Conservation (phyloP, 768 basidiomycete species). For the Ramaria sp. region DNA sequence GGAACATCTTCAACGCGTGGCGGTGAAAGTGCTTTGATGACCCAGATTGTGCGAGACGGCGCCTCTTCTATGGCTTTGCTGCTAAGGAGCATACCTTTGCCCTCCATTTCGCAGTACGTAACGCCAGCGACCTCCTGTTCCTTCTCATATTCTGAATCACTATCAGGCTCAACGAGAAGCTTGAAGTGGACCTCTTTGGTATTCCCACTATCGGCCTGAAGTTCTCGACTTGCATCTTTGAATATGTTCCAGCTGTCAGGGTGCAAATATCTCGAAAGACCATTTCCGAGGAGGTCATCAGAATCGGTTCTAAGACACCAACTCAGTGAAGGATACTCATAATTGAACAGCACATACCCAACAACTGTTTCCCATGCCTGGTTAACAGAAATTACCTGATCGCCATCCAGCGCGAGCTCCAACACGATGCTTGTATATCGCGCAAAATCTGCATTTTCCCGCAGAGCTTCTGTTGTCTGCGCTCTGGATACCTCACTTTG, state of each 20-base stretch:
- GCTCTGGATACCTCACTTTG: slow-evolving; percentile 32
- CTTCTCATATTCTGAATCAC: slow-evolving; percentile 33
- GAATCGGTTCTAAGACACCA: slow-evolving; percentile 58
- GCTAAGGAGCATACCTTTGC: slow-evolving; percentile 97
- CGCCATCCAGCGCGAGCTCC: slow-evolving; percentile 88
- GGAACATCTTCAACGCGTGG: slow-evolving; percentile 50
- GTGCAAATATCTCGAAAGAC: slow-evolving; percentile 73
- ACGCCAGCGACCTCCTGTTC: slow-evolving; percentile 22
- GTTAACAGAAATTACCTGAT: slow-evolving; percentile 92
- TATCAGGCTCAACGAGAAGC: slow-evolving; percentile 60
- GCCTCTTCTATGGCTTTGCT: slow-evolving; percentile 72
- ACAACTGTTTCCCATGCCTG: slow-evolving; percentile 91
- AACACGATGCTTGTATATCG: slow-evolving; percentile 94
- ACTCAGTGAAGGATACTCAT: slow-evolving; percentile 11
- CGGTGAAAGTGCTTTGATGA: slow-evolving; percentile 71
- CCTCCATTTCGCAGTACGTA: slow-evolving; percentile 84
- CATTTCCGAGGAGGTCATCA: slow-evolving; percentile 62
- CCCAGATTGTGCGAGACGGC: slow-evolving; percentile 97
- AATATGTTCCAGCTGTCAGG: slow-evolving; percentile 77
- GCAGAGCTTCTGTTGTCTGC: slow-evolving; percentile 80
- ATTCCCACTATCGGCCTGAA: slow-evolving; percentile 86
- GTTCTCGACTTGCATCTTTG: slow-evolving; percentile 70
- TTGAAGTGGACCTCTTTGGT: slow-evolving; percentile 90
- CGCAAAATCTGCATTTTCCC: slow-evolving; percentile 86
- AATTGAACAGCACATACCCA: slow-evolving; percentile 42